These are phyloP conservation scores for Leishmania aethiopica DNA, from an alignment of 208 protist species.

Conservation along the genomic window DNA sequence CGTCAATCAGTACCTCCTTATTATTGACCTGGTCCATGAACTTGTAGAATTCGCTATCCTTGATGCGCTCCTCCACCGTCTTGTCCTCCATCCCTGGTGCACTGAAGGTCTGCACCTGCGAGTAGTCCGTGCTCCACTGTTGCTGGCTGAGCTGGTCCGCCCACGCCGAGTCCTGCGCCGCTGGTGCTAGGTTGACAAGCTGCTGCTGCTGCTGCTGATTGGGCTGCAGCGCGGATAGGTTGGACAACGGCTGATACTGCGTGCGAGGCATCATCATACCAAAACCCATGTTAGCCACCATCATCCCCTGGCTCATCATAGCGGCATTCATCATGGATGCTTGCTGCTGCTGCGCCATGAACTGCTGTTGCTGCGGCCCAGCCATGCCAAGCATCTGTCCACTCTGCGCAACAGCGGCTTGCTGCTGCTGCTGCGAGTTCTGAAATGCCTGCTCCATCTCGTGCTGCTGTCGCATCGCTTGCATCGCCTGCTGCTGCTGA, in stretches of 20 bases:
- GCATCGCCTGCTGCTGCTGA: conserved; percentile 54
- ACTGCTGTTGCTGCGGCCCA: conserved; percentile 31
- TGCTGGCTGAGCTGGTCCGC: conserved; percentile 61
- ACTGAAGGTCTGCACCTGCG: conserved; percentile 61
- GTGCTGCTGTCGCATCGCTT: conserved; percentile 51
- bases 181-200: conserved; percentile 17
- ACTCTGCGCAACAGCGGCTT: conserved; percentile 12
- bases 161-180: conserved; percentile 42
- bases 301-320: conserved; percentile 54
- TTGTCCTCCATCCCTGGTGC: conserved; percentile 44
- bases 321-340: conserved; percentile 34
- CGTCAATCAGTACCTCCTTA: conserved; percentile 78
- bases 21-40: conserved; percentile 85
- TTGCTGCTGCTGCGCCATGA: conserved; percentile 44
- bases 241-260: conserved; percentile 48
- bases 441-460: conserved; percentile 73
- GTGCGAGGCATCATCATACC: conserved; percentile 61
- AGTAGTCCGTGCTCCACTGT: conserved; percentile 79
- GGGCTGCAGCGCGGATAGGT: conserved; percentile 30
- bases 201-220: conserved; percentile 25
- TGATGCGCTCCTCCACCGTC: conserved; percentile 65
- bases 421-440: conserved; percentile 28
- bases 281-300: conserved; percentile 38
- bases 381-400: conserved; percentile 29
- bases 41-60: conserved; percentile 72